Conservation (phyloP, 805 yeast species). For the Deakozyma indianensis region DNA sequence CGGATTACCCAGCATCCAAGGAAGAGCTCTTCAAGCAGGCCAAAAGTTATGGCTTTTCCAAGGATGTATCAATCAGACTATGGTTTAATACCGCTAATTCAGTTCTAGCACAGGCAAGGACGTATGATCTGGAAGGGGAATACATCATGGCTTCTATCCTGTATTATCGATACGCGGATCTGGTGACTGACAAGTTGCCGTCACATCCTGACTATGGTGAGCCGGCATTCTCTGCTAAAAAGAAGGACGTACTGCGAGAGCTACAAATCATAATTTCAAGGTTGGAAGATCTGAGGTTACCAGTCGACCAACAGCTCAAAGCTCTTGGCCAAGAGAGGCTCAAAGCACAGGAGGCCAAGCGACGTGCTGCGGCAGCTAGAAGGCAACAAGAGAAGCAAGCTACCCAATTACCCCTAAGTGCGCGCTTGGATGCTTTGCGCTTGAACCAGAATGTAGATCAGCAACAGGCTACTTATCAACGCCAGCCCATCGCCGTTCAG, state of each 20-base stretch:
- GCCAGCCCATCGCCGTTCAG: not conserved
- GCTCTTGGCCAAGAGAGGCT: not conserved
- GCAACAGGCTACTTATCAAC: not conserved
- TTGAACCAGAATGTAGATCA: not conserved
- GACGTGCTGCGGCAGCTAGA: not conserved
- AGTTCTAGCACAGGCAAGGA: slow-evolving; percentile 26
- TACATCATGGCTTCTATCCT: slow-evolving; percentile 38
- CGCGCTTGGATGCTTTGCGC: not conserved
- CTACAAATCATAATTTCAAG: not conserved
- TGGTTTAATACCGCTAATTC: slow-evolving; percentile 43
- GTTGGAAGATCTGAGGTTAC: not conserved
- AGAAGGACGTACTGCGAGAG: slow-evolving; percentile 3
- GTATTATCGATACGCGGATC: slow-evolving; percentile 45
- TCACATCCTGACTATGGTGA: slow-evolving; percentile 27
- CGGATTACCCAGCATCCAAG: not conserved
- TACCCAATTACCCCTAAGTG: not conserved
- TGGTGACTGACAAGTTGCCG: slow-evolving; percentile 33
- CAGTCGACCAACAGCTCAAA: not conserved
- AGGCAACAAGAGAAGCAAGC: not conserved
- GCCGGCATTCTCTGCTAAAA: not conserved
- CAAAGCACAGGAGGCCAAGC: not conserved
- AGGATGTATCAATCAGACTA: slow-evolving; percentile 32
- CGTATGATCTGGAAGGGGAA: slow-evolving; percentile 29
- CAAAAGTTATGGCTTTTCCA: slow-evolving; percentile 37
- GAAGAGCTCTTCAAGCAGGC: slow-evolving; percentile 33